Evolutionary conservation across 345 rosid species (phyloP).

Genomic region (Combretum micranthum): DNA sequence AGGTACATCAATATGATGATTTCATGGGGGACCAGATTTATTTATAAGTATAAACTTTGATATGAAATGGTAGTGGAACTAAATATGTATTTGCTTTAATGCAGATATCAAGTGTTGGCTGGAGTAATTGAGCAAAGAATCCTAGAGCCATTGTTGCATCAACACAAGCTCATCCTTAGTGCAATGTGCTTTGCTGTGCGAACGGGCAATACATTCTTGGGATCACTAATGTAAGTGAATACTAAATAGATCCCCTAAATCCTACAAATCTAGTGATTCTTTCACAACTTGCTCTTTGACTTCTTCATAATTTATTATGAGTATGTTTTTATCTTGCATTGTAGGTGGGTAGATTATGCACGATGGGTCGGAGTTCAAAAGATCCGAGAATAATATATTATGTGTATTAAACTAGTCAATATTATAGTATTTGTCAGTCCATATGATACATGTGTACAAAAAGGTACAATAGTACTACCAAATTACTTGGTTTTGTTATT

Average conservation of each 20-base stretch:
- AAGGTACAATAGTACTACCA: too few species aligned
- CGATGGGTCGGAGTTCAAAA: conserved; percentile 57
- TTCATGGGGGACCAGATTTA: not conserved
- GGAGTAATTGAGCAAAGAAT: conserved; percentile 70
- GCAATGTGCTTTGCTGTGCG: conserved; percentile 63
- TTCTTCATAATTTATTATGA: not conserved
- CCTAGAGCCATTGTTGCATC: conserved; percentile 58
- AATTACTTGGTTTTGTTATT: too few species aligned
- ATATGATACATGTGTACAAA: too few species aligned
- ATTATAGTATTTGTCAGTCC: too few species aligned
- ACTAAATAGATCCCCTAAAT: not conserved
- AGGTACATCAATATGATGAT: conserved; percentile 29
- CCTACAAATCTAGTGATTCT: not conserved
- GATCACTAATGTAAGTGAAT: conserved; percentile 54
- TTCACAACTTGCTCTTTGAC: not conserved
- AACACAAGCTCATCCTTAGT: conserved; percentile 46
- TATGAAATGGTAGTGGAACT: too few species aligned
- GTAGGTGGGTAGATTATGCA: conserved; percentile 84
- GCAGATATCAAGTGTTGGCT: conserved; percentile 70
- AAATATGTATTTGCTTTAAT: not conserved
- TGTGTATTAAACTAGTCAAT: too few species aligned
- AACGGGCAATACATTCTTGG: conserved; percentile 80
- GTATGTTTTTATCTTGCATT: not conserved
- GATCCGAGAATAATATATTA: conserved; percentile 2
- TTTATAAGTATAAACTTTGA: not conserved